Base-by-base conservation (phyloP, 1,284 basidiomycete species). In the Anthracocystis walkeri region DNA sequence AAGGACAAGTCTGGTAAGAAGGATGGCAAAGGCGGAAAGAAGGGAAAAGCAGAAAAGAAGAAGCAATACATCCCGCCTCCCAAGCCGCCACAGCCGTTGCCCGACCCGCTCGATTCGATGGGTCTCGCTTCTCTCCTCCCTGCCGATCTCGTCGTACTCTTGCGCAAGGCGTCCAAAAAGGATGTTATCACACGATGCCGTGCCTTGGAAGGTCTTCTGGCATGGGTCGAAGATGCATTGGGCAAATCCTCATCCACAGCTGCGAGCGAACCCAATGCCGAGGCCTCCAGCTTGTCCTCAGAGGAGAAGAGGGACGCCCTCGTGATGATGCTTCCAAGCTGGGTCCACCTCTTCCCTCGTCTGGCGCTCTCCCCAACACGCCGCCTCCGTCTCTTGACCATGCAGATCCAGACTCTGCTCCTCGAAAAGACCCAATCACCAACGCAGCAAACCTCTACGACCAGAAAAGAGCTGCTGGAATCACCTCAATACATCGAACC, bases 291-390 rank as follows among this genome's bases (percentile, higher is more conserved):
- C 14, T 56, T 76, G 27, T 50, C 21, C 12, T 46, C 55, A 3
- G 72, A 75, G 16, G 80, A 84, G 56, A 73, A 78, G 42, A 51
- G 54, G 1, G 68, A 71, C 16, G 93, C 89, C 2, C 85, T 93
- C 59, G 87, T 88, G 35, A 88, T 90, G 70, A 90, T 91, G 86
- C 77, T 94, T 46, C 94, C 93, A 7, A 93, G 95, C 65, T 97
- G 95, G 95, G 93, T 95, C 41, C 93, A 97, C 86, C 93, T 97
- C 85, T 87, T 93, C 41, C 91, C 95, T 0, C 88, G 91, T 0
- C 88, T 97, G 11, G 90, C 95, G 48, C 87, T 93, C 20, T 92
- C 95, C 67, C 90, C 93, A 0, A 92, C 91, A 14, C 90, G 94
- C 40, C 90, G 93, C 42, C 88, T 95, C 21, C 90, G 93, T 16